Base-by-base conservation (phyloP, 441 rosid genomes). In the Erysimum cheiri region DNA sequence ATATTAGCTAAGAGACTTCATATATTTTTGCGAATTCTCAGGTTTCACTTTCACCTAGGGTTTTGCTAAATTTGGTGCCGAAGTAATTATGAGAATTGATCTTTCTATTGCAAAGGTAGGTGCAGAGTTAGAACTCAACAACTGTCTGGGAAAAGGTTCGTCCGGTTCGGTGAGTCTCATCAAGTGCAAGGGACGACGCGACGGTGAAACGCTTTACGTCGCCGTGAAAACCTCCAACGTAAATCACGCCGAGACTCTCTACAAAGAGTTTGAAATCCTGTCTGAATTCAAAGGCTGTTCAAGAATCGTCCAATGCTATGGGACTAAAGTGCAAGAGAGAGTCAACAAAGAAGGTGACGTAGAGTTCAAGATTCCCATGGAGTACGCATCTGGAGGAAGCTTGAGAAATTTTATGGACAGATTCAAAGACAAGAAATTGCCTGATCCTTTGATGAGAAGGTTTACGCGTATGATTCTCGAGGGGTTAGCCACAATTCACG, bases 381-480 rank as follows among this genome's bases (percentile, higher is more conserved):
- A 67, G 55, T 67, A 67, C 9, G 71, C 71, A 15, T 3, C 71
- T 40, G 54, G 8, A 31, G 72, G 72, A 32, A 55, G 54, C 22
- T 53, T 67, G 11, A 17, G 14, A 0, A 9, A 4, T 43, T 50
- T 67, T 8, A 41, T 46, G 13, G 10, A 31, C 4, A 1, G 36
- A 14, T 54, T 14, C 39, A 9, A 53, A 8, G 22, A 56, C 10
- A 33, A 4, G 24, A 44, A 1, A 15, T 2, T 67, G 14, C 33
- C 72, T 32, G 44, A 44, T 1, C 9, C 41, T 24, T 10, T 60
- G 32, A 48, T 69, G 3, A 59, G n/a, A 48, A 54, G 33, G 3
- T 59, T 70, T n/a, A 70, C 60, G 22, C 33, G 43, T 50, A 70
- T 60, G 74, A 2, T 60, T 39, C 74, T 60, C 0, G 60, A 70